Percentiles rank a stretch among this genome's conserved stretches.
Evolutionary conservation across 2,329 filamentous ascomycete genomes (phyloP).

Genomic region (Orbilia brochopaga): DNA sequence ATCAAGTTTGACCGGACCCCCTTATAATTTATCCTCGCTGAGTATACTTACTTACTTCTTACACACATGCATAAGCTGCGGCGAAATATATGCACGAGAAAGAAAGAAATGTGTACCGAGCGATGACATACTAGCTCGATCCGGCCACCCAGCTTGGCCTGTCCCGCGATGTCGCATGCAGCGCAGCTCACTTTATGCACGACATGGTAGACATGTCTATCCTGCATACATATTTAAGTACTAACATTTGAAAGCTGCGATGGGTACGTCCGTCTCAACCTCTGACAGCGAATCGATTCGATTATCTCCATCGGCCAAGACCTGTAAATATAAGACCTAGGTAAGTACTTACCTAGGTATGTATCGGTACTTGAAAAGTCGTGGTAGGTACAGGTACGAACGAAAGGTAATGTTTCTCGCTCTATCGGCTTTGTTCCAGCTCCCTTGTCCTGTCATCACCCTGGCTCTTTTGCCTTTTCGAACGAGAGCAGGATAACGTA

Average conservation of each 20-base stretch:
- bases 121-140: slow-evolving; percentile 40
- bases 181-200: neutral
- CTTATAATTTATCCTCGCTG: no score
- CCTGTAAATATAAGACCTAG: neutral
- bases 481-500: neutral
- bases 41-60: no score
- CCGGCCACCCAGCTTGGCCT: slow-evolving; percentile 24
- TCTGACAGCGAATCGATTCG: slow-evolving; percentile 7
- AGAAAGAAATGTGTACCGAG: no score
- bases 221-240: no score
- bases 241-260: slow-evolving; percentile 4
- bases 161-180: neutral
- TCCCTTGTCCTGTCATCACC: neutral
- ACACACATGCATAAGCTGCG: no score
- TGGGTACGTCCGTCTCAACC: neutral
- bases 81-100: no score
- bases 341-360: neutral
- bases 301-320: neutral
- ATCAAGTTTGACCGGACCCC: no score
- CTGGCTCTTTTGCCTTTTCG: no score
- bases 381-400: no score
- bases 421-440: slow-evolving; percentile 2
- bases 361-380: neutral
- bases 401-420: neutral
- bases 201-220: neutral